These are phyloP conservation scores for Raddia distichophylla DNA, from an alignment of 176 grass and related monocot genomes.

Conservation along the genomic window DNA sequence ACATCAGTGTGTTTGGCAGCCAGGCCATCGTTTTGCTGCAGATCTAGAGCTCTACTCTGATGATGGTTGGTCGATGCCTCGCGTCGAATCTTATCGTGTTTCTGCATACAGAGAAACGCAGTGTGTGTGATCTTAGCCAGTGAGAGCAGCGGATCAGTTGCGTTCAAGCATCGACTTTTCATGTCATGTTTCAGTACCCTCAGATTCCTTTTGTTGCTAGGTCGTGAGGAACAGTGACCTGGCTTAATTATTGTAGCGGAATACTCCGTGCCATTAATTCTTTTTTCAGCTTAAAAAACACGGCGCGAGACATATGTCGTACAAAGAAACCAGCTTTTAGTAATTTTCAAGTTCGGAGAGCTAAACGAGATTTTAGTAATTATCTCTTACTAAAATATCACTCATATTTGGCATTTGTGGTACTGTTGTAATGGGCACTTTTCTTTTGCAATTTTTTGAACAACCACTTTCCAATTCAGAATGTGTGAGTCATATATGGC, in stretches of 20 bases:
- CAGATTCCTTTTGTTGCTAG: not conserved
- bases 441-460: too few species aligned
- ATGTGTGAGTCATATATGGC: conserved; percentile 17
- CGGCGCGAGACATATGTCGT: too few species aligned
- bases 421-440: too few species aligned
- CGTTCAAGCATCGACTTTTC: not conserved
- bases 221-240: not conserved
- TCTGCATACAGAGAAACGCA: not conserved
- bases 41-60: conserved; percentile 3
- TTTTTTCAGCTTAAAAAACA: too few species aligned
- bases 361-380: too few species aligned
- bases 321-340: too few species aligned
- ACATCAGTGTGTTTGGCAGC: conserved; percentile 7
- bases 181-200: not conserved
- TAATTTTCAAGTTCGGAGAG: too few species aligned
- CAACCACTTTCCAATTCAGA: not conserved
- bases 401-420: too few species aligned
- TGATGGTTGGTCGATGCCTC: conserved; percentile 40
- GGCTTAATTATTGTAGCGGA: not conserved
- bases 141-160: not conserved
- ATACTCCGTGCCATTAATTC: not conserved
- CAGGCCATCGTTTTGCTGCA: not conserved
- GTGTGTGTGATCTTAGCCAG: not conserved
- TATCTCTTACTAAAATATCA: too few species aligned
- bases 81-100: not conserved